Percentiles rank a stretch among this genome's conserved stretches.
Conservation (phyloP, 2,329 filamentous ascomycete genomes). For the Dactylellina leptospora region DNA sequence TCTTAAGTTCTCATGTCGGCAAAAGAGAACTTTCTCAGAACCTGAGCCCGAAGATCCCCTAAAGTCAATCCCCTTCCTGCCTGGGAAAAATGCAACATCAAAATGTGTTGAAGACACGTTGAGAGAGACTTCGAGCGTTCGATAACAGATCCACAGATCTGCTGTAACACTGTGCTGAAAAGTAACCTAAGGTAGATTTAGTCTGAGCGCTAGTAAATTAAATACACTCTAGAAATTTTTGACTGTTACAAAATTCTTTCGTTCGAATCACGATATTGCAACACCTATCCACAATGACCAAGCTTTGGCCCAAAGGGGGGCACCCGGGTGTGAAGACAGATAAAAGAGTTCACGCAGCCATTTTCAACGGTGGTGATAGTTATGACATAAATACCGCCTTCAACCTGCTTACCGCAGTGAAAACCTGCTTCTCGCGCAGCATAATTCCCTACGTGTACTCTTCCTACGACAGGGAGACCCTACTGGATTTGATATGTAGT, state of each 20-base stretch:
- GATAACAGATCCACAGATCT: not conserved
- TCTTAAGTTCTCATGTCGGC: too few relatives aligned
- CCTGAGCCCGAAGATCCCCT: not conserved
- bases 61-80: not conserved
- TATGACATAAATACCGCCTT: conserved; percentile 28
- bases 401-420: conserved; percentile 25
- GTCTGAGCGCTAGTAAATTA: not conserved
- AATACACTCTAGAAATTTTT: too few relatives aligned
- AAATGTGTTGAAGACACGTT: conserved; percentile 13
- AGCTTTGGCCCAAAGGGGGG: too few relatives aligned
- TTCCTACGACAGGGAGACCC: conserved; percentile 3
- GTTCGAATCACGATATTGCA: too few relatives aligned
- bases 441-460: conserved; percentile 23
- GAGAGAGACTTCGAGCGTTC: not conserved
- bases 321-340: not conserved
- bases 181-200: not conserved
- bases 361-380: conserved; percentile 24
- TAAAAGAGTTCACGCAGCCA: conserved; percentile 26
- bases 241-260: too few relatives aligned
- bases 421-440: conserved; percentile 18
- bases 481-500: not conserved
- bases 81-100: conserved; percentile 21
- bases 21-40: conserved; percentile 12
- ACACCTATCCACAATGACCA: too few relatives aligned
- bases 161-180: too few relatives aligned